Base-by-base conservation (phyloP, 306 rosid species). In the Macrotyloma uniflorum region DNA sequence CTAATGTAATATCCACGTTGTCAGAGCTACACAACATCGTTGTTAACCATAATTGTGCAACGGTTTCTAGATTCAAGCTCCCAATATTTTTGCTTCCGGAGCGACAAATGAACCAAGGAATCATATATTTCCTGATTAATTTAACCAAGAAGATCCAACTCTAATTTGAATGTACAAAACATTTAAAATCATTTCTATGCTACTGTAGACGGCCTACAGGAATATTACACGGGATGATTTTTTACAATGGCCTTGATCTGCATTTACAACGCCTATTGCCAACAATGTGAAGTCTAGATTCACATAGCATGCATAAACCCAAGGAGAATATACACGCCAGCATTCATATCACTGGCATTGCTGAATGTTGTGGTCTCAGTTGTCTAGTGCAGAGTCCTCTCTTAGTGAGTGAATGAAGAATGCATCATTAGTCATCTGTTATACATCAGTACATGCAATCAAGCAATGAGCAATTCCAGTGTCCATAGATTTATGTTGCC, bases 401-500 rank as follows among this genome's bases (percentile, higher is more conserved):
- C 68, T 64, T 15, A 13, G 19, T 54, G 72, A 75, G 32, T 23
- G 64, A 62, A 51, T 30, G 55, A 69, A 53, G 61, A 67, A 22
- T 66, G 80, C 65, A 64, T 67, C 79, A 35, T 53, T 45, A 49
- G 62, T 46, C 18, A 28, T 72, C 19, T 15, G 68, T 22, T 66
- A 22, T 28, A 42, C 47, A 40, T 11, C 46, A 42, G 18, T 62
- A 72, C 28, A 9, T 50, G 53, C 19, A 61, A 49, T 49, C 66
- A 81, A 61, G 71, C 42, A 36, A 28, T 47, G 73, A 72, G 65
- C 57, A 42, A 40, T 12, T 38, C 30, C 54, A 10, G 24, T 58
- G 24, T 18, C 57, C 16, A 38, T 72, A 24, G 50, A 72, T 59
- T 75, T 53, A 86, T 2, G 87, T 89, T 81, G 82, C 84, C 81